These are phyloP conservation scores for Boechera stricta DNA, from an alignment of 345 rosid genomes.

Conservation along the genomic window DNA sequence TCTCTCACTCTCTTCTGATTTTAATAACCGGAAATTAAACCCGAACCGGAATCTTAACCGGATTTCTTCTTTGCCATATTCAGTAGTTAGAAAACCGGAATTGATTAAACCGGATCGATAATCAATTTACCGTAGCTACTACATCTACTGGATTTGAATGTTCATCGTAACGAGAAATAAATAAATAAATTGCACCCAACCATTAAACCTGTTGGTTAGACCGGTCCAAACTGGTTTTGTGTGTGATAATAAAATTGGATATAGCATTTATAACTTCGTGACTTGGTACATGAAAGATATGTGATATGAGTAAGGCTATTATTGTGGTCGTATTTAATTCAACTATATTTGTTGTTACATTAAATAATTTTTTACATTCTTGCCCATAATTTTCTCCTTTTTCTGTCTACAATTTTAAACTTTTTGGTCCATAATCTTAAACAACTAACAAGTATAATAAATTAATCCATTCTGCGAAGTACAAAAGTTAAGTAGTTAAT, in stretches of 20 bases:
- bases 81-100: too few relatives aligned
- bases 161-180: slow-evolving; percentile 17
- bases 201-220: neutral
- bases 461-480: neutral
- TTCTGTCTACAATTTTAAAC: neutral
- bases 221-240: slow-evolving; percentile 21
- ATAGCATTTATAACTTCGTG: slow-evolving; percentile 32
- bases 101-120: too few relatives aligned
- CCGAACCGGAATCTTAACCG: slow-evolving; percentile 17
- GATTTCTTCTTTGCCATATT: neutral
- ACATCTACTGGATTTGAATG: neutral
- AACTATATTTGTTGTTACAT: slow-evolving; percentile 9
- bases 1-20: slow-evolving; percentile 9
- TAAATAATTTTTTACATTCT: neutral
- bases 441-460: too few relatives aligned
- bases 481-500: neutral
- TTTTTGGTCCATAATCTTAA: neutral
- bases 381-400: neutral
- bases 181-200: slow-evolving; percentile 7
- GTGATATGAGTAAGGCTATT: slow-evolving; percentile 32
- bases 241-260: neutral
- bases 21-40: slow-evolving; percentile 5
- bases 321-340: slow-evolving; percentile 32
- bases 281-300: slow-evolving; percentile 38
- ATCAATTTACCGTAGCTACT: neutral